Evolutionary conservation across 225 moss, liverwort and hornwort genomes (phyloP).

Genomic region (Anthoceros angustus): DNA sequence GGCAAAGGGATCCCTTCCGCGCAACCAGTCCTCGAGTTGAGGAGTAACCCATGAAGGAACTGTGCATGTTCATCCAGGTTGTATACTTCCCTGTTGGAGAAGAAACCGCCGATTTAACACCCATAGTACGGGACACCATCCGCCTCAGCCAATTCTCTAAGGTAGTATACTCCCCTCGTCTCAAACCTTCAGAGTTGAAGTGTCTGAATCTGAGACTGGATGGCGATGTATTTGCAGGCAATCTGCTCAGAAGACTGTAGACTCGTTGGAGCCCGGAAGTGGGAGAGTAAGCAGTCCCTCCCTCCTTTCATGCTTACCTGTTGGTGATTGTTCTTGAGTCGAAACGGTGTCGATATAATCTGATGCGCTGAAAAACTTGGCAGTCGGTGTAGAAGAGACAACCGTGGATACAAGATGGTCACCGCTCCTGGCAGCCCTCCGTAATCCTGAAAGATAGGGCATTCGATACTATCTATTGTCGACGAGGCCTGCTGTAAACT

Average conservation of each 20-base stretch:
- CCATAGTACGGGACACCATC: conserved; percentile 49
- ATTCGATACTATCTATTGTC: neutral
- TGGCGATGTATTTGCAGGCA: conserved; percentile 13
- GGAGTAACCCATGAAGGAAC: no score
- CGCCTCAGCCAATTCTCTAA: conserved; percentile 24
- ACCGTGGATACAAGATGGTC: neutral
- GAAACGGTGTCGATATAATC: no score
- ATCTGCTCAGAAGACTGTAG: conserved; percentile 38
- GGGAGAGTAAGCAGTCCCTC: conserved; percentile 25
- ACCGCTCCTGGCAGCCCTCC: neutral
- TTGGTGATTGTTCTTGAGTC: no score
- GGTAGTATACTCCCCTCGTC: conserved; percentile 8
- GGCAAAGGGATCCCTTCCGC: neutral
- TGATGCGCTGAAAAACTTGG: no score
- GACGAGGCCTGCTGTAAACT: no score
- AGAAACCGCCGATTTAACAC: conserved; percentile 38
- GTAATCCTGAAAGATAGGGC: neutral
- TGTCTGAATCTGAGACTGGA: neutral
- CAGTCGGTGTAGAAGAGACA: neutral
- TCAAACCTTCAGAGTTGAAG: neutral
- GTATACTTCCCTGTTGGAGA: conserved; percentile 35
- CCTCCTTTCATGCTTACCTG: no score
- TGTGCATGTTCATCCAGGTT: conserved; percentile 18
- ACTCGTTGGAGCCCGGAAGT: conserved; percentile 27
- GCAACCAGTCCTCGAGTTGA: neutral